Base-by-base conservation (phyloP, 1,139 yeast genomes). In the Torulaspora globosa region DNA sequence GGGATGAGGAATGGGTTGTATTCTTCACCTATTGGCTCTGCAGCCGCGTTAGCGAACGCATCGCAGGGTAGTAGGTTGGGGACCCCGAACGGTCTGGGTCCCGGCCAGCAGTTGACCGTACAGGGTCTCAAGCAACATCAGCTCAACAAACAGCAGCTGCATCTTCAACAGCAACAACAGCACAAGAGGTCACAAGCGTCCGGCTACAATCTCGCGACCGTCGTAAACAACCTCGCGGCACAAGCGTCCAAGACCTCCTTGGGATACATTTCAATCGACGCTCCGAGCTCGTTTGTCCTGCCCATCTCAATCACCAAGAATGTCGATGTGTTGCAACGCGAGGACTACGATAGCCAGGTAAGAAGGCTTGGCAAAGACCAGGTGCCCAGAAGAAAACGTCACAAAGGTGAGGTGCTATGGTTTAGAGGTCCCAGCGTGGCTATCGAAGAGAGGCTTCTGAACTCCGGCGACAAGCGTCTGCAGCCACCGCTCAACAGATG, bases 391-490 rank as follows among this genome's bases (percentile, higher is more conserved):
- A 51, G 56, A 57, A 51, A 61, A 62, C 55, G 54, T 37, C 47
- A 44, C n/a, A 59, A 58, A 30, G 70, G 70, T 26, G 84, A 83
- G 46, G 70, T 84, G 33, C 68, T 86, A 16, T 89, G 96, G 90
- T 87, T 82, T 66, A 75, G 87, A 51, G 79, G 92, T 2, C 89
- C 96, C 6, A 95, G 96, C 10, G 70, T 83, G 8, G 70, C 74
- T 43, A 67, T 82, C 14, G 68, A 76, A 1, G 78, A 75, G 57
- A 71, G 84, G 50, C 67, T 81, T 26, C 43, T 62, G 10, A 60
- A 61, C 45, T 48, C 57, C 8, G 62, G 63, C 11, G 54, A 50
- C 36, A 47, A 49, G 34, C 45, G 47, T 18, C 32, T 54, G 11
- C 50, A 58, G 29, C 41, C 49, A 3, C 55, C 60, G 8, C 43